A percentile compares a stretch with the other conserved stretches of the same genome.
Evolutionary conservation across 164 flowering plant species (phyloP).

Genomic region (Cinnamomum micranthum): DNA sequence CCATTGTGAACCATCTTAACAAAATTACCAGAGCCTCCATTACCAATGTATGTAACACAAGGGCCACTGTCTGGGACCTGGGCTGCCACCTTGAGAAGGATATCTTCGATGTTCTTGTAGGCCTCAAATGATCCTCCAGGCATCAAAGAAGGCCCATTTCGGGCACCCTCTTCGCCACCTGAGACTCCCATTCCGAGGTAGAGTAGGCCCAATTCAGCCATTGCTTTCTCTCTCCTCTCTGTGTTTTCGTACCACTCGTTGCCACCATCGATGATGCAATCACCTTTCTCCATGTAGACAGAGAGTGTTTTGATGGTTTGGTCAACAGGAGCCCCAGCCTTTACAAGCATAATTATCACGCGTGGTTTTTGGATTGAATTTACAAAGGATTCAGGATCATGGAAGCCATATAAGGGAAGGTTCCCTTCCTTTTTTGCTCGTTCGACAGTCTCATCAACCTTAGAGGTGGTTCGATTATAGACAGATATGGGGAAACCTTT

Average conservation of each 20-base stretch:
- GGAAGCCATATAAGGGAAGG: conserved; percentile 53
- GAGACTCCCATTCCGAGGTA: conserved; percentile 85
- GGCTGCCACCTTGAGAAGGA: conserved; percentile 67
- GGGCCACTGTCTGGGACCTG: conserved; percentile 72
- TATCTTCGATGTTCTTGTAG: conserved; percentile 58
- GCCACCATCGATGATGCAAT: conserved; percentile 72
- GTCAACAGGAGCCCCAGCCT: conserved; percentile 80
- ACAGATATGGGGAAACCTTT: conserved; percentile 73
- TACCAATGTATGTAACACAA: conserved; percentile 69
- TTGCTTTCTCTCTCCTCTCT: conserved; percentile 57
- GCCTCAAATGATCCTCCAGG: conserved; percentile 80
- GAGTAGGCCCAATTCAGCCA: conserved; percentile 52
- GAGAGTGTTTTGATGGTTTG: conserved; percentile 65
- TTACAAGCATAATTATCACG: conserved; percentile 65
- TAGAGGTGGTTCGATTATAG: conserved; percentile 54
- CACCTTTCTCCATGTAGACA: conserved; percentile 57
- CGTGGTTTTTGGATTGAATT: conserved; percentile 60
- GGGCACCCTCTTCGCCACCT: conserved; percentile 84
- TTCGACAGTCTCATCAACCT: conserved; percentile 59
- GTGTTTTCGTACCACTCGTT: conserved; percentile 82
- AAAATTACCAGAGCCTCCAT: conserved; percentile 77
- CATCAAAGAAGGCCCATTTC: conserved; percentile 75
- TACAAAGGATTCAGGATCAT: conserved; percentile 56
- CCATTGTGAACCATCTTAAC: conserved; percentile 84
- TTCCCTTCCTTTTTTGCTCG: conserved; percentile 55